Conservation (phyloP, 2,329 filamentous ascomycete species). For the Fusarium beomiforme region DNA sequence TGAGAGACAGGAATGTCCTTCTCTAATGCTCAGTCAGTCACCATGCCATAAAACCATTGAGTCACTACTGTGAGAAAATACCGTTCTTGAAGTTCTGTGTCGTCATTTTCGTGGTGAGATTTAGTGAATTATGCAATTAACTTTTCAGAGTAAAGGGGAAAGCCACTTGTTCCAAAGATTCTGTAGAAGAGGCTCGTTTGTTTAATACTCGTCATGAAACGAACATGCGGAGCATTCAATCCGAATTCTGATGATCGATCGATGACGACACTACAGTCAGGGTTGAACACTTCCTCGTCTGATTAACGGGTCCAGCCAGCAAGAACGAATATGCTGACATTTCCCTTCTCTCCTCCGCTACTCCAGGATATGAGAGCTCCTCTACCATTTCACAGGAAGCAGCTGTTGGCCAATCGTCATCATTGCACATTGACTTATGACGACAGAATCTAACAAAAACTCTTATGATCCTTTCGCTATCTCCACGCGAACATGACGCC, state of each 20-base stretch:
- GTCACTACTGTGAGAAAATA: not conserved
- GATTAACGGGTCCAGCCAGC: slow-evolving; percentile 29
- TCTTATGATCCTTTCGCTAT: not conserved
- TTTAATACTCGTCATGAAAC: slow-evolving; percentile 19
- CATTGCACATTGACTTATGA: slow-evolving; percentile 1
- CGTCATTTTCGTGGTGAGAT: slow-evolving; percentile 28
- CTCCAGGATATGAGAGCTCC: not conserved
- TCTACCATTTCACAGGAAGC: not conserved
- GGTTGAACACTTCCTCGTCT: slow-evolving; percentile 28
- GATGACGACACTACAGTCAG: slow-evolving; percentile 38
- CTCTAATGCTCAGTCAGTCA: slow-evolving; percentile 48
- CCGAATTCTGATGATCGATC: slow-evolving; percentile 38
- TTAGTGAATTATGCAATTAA: not conserved
- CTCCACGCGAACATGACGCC: slow-evolving; percentile 14
- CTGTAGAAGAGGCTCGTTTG: not conserved
- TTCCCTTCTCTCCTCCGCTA: not conserved
- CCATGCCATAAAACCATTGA: too few species aligned
- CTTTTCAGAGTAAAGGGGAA: not conserved
- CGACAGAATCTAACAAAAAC: not conserved
- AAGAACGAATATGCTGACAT: slow-evolving; percentile 1
- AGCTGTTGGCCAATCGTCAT: slow-evolving; percentile 10
- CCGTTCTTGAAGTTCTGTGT: slow-evolving; percentile 38
- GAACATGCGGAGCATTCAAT: slow-evolving; percentile 29
- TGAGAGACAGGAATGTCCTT: slow-evolving; percentile 42
- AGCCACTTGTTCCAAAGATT: not conserved